Percentiles rank a stretch among this genome's conserved stretches.
These are phyloP conservation scores for Tylopilus vinaceipallidus DNA, from an alignment of 768 basidiomycete species.

Conservation along the genomic window DNA sequence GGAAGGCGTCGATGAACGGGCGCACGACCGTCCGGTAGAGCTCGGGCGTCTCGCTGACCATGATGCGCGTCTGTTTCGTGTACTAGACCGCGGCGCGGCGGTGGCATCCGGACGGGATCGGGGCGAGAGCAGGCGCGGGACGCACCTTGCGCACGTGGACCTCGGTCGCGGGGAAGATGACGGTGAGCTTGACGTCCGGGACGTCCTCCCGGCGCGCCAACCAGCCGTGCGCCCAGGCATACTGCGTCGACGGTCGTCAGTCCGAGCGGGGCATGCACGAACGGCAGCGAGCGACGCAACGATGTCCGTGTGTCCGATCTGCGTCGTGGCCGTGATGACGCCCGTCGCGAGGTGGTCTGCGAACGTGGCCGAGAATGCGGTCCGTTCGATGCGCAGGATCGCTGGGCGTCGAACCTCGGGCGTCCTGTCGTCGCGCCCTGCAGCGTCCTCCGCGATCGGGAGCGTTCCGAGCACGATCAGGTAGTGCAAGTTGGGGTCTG, in stretches of 20 bases:
- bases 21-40: slow-evolving; percentile 66
- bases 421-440: slow-evolving; percentile 1
- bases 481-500: slow-evolving; percentile 60
- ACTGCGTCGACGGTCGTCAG: too few species aligned
- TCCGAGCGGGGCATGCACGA: too few species aligned
- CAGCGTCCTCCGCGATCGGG: slow-evolving; percentile 20
- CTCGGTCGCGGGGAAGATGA: slow-evolving; percentile 88
- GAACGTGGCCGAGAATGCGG: slow-evolving; percentile 51
- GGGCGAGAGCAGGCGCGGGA: too few species aligned
- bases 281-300: slow-evolving; percentile 45
- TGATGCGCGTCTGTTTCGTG: slow-evolving; percentile 62
- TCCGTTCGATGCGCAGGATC: slow-evolving; percentile 78
- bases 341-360: slow-evolving; percentile 37
- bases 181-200: slow-evolving; percentile 78
- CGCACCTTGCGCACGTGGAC: slow-evolving; percentile 76
- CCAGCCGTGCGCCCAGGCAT: slow-evolving; percentile 80
- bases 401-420: slow-evolving; percentile 43
- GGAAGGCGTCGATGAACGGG: slow-evolving; percentile 79
- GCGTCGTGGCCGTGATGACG: slow-evolving; percentile 41
- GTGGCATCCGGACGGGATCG: too few species aligned
- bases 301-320: slow-evolving; percentile 66
- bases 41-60: slow-evolving; percentile 83
- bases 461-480: slow-evolving; percentile 70
- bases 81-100: slow-evolving; percentile 62
- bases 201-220: slow-evolving; percentile 35